These are phyloP conservation scores for Monilinia laxa DNA, from an alignment of 2,329 filamentous ascomycete species.

Conservation along the genomic window DNA sequence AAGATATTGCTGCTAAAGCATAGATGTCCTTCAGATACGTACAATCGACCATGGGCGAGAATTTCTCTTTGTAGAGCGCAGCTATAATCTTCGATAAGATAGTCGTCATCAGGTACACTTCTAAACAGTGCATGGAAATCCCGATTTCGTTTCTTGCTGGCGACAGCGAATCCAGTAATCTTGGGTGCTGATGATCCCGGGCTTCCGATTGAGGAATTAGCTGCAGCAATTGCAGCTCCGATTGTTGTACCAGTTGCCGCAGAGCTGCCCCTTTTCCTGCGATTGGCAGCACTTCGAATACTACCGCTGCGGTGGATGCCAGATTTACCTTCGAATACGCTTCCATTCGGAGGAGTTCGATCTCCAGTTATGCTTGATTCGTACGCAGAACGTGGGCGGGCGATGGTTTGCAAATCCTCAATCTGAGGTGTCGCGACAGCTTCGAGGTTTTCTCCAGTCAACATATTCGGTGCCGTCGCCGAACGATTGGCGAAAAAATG, in stretches of 20 bases:
- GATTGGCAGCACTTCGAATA: constrained; percentile 59
- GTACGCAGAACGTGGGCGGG: constrained; percentile 50
- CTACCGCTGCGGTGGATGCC: constrained; percentile 57
- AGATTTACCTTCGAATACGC: constrained; percentile 63
- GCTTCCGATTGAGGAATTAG: constrained; percentile 66
- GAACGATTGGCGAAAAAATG: constrained; percentile 25
- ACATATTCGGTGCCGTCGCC: constrained; percentile 13
- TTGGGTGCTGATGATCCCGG: constrained; percentile 64
- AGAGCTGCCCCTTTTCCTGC: constrained; percentile 76
- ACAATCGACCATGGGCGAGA: constrained; percentile 86
- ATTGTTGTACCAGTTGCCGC: constrained; percentile 59
- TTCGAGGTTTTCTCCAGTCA: constrained; percentile 31
- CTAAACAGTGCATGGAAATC: constrained; percentile 94
- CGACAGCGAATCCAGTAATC: constrained; percentile 91
- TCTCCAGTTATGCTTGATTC: constrained; percentile 54
- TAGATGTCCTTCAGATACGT: constrained; percentile 94
- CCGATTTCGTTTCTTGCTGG: constrained; percentile 91
- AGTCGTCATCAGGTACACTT: constrained; percentile 96
- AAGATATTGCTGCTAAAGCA: constrained; percentile 99
- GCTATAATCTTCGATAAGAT: constrained; percentile 97
- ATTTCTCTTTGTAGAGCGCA: constrained; percentile 96
- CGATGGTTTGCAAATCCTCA: constrained; percentile 34
- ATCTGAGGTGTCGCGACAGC: constrained; percentile 27
- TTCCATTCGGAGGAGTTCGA: constrained; percentile 64
- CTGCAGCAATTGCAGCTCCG: constrained; percentile 69